Base-by-base conservation (phyloP, 1,284 basidiomycete species). In the Leccinum insolens region DNA sequence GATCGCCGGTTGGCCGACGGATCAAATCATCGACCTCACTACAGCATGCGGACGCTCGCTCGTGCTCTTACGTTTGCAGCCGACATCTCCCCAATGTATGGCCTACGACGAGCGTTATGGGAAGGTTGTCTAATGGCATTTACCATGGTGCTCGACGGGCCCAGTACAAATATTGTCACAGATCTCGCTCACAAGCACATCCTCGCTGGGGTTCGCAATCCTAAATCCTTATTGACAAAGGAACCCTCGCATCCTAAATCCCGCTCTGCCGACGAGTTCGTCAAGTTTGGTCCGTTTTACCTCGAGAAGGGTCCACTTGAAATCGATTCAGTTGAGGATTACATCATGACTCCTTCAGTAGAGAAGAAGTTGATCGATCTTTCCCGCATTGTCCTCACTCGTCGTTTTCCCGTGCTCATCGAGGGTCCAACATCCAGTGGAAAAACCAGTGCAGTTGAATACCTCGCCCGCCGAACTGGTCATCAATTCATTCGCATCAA, bases 401-500 rank as follows among this genome's bases (percentile, higher is more conserved):
- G 94, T 65, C 88, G 92, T 69, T 98, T 96, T 76, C 98, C 98
- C 6, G 94, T 99, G 9, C 86, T 99, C 20, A 98, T 99, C 70
- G 98, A 99, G 82, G 98, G 98, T 3, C 98, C 98, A 0, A 99
- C 98, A 0, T 99, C 97, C 2, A 95, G 93, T 65, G 98, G 98
- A 55, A 99, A 99, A 83, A 99, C 98, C 2, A 97, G 95, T 76
- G 94, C 98, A 1, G 91, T 99, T 67, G 96, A 99, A 81, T 99
- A 98, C 79, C 88, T 99, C 25, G 97, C 98, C 2, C 89, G 89
- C 68, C 87, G 94, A 68, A 99, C 97, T 1, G 97, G 98, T 0
- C 98, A 99, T 82, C 88, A 89, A 37, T 99, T 99, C 78, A 91
- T 99, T 34, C 94, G 98, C 46, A 99, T 99, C 86, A 99, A 99